Evolutionary conservation across 768 basidiomycete genomes (phyloP), one percentile per base, ranked within the genome.

Genomic region (Tricholoma matsutake): DNA sequence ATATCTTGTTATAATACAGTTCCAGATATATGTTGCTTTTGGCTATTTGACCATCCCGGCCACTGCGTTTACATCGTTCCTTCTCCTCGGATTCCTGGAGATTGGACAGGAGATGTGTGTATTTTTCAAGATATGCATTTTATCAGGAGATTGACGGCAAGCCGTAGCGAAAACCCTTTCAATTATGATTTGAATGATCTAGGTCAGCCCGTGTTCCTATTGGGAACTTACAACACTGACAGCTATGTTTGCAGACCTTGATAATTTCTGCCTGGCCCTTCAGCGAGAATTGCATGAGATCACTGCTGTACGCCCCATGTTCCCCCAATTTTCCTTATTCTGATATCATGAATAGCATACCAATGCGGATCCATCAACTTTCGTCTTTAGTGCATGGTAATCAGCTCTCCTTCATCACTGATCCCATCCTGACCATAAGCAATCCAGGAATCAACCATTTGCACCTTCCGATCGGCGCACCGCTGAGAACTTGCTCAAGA

Each of bases 251-350:
- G 0, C 60, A 81, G 84, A 87, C 69, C 78, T 91, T 31, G 89
- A 91, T 71, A 72, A 77, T 59, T 90, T 89, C 80, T 88, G 87
- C 68, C 73, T 86, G 20, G 73, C 81, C 28, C 82, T 92, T 64
- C 84, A 86, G 64, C 78, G 84, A 34, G 89, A 91, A 67, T 75
- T 92, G 7, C 84, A 87, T 62, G 85, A 89, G 69, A 86, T 92
- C 69, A 89, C 88, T 10, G 83, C 84, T 63, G 86, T 89, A 71
- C 56, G 86, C 75, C 22, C 13, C 31, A 47, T 53, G 54, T 37
- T 71, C 14, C 31, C 20, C n/a, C 29, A 28, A 13, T 14, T 52
- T 22, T 41, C 13, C 29, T 51, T 45, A 52, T 28, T 25, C 45
- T 37, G 13, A 35, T 65, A 55, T 62, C 57, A n/a, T 59, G 72